These are phyloP conservation scores for Pichia sp. DNA, from an alignment of 1,139 yeast genomes.

Conservation along the genomic window DNA sequence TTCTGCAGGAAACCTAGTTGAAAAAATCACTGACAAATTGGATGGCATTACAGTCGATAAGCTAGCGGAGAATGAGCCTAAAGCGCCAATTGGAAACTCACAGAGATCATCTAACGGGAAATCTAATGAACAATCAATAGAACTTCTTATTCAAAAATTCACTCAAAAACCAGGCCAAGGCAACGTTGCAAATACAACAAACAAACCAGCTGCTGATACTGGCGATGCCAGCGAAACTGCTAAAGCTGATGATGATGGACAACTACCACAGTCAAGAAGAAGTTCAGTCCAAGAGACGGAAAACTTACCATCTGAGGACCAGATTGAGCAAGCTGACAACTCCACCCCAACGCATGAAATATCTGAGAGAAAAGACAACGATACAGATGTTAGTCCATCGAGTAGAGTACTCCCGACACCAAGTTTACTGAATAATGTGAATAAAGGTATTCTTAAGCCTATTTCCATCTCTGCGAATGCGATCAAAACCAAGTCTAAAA, in stretches of 20 bases:
- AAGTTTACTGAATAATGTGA: not conserved
- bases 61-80: too few relatives aligned
- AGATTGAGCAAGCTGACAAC: not conserved
- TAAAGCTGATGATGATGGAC: too few relatives aligned
- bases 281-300: not conserved
- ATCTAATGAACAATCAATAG: too few relatives aligned
- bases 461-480: not conserved
- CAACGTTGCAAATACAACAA: too few relatives aligned
- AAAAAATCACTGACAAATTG: not conserved
- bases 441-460: not conserved
- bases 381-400: not conserved
- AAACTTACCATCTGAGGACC: not conserved
- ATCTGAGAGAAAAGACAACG: not conserved
- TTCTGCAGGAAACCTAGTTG: not conserved
- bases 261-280: too few relatives aligned
- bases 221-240: too few relatives aligned
- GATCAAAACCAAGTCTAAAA: not conserved
- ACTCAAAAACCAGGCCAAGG: too few relatives aligned
- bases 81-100: too few relatives aligned
- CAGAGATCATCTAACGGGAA: too few relatives aligned
- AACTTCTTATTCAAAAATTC: too few relatives aligned
- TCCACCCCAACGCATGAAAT: not conserved
- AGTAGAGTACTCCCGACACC: not conserved
- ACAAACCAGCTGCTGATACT: too few relatives aligned
- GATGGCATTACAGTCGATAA: too few relatives aligned